A percentile compares a stretch with the other conserved stretches of the same genome.
Conservation (phyloP, 331 rosid genomes). For the Phaseolus coccineus region DNA sequence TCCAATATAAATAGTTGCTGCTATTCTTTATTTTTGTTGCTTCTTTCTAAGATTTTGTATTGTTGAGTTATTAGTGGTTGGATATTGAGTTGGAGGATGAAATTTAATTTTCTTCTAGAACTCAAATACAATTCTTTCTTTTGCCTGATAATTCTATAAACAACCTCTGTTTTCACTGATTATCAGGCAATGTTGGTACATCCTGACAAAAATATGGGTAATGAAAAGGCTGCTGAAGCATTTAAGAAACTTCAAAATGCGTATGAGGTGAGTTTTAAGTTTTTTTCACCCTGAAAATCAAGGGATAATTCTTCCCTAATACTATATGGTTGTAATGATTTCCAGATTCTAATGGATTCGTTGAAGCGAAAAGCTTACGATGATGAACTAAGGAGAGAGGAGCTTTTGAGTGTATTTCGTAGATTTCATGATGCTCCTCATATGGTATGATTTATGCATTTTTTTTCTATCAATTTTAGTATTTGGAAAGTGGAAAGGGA, state of each 20-base stretch:
- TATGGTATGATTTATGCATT: constrained; percentile 59
- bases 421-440: constrained; percentile 71
- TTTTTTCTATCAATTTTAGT: constrained; percentile 27
- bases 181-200: constrained; percentile 98
- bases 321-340: constrained; percentile 39
- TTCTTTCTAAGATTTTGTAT: constrained; percentile 37
- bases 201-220: constrained; percentile 99
- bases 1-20: constrained; percentile 44
- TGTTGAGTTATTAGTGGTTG: constrained; percentile 32
- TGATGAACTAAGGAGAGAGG: constrained; percentile 94
- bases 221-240: constrained; percentile 98
- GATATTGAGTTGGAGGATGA: constrained; percentile 21
- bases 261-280: constrained; percentile 71
- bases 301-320: constrained; percentile 36
- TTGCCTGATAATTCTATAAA: constrained; percentile 47
- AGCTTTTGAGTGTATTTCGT: constrained; percentile 75
- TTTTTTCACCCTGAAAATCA: constrained; percentile 34
- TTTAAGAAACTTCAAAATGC: constrained; percentile 99
- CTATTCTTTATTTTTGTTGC: constrained; percentile 17
- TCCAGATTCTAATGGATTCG: constrained; percentile 89
- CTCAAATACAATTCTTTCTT: constrained; percentile 20
- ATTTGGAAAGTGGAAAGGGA: neutral
- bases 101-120: constrained; percentile 31
- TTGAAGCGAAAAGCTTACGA: constrained; percentile 90
- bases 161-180: constrained; percentile 43